A percentile compares a stretch with the other conserved stretches of the same genome.
Conservation (phyloP, 805 yeast genomes). For the Priceomyces castillae region DNA sequence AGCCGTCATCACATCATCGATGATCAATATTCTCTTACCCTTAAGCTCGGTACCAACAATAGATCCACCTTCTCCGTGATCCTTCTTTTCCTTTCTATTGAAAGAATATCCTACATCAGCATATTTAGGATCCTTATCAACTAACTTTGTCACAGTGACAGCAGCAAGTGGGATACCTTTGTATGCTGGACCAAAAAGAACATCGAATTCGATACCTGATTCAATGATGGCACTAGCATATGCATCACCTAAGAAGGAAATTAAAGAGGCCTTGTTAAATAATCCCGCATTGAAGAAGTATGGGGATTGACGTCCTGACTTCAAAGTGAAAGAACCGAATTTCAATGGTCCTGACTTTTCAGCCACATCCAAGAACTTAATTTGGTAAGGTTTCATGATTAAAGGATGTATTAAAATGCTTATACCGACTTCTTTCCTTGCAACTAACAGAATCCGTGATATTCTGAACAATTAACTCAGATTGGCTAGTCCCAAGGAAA, state of each 20-base stretch:
- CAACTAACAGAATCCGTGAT: neutral
- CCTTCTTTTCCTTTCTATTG: constrained; percentile 94
- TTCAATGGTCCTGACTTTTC: constrained; percentile 76
- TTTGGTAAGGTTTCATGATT: constrained; percentile 48
- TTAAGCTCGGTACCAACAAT: constrained; percentile 81
- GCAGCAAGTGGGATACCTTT: constrained; percentile 97
- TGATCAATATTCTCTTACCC: constrained; percentile 73
- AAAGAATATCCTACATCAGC: constrained; percentile 80
- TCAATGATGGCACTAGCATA: constrained; percentile 86
- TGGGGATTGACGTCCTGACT: constrained; percentile 92
- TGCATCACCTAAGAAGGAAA: constrained; percentile 79
- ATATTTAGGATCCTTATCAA: constrained; percentile 85
- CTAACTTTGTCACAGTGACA: constrained; percentile 85
- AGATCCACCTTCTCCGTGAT: constrained; percentile 97
- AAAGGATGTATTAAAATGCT: constrained; percentile 5
- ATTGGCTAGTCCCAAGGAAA: constrained; percentile 3
- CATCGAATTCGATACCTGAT: constrained; percentile 80
- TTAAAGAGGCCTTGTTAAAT: constrained; percentile 74
- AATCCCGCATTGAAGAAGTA: constrained; percentile 94
- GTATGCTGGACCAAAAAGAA: constrained; percentile 95
- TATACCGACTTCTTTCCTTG: constrained; percentile 1
- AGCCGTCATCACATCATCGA: constrained; percentile 97
- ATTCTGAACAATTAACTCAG: neutral
- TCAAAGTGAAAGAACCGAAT: constrained; percentile 86
- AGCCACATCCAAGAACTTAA: constrained; percentile 76